Evolutionary conservation across 306 rosid species (phyloP).

Genomic region (Glycine soja): DNA sequence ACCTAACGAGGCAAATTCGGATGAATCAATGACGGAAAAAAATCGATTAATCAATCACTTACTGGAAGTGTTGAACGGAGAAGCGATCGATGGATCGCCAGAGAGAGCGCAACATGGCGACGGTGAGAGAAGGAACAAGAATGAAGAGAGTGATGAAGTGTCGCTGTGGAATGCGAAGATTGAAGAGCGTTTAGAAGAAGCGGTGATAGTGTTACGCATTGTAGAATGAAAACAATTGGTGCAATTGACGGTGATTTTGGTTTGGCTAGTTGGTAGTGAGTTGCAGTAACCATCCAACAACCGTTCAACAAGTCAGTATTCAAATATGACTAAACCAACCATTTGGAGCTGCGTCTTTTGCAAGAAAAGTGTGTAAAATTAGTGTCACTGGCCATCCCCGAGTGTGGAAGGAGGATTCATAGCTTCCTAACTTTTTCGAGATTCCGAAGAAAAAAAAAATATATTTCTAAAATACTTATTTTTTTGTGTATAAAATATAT

Average conservation of each 20-base stretch:
- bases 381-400: background rate
- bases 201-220: slow-evolving; percentile 44
- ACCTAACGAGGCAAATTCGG: too few species aligned
- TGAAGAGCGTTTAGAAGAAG: slow-evolving; percentile 26
- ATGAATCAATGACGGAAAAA: background rate
- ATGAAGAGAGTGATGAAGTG: background rate
- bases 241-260: background rate
- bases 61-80: slow-evolving; percentile 79
- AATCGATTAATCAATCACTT: slow-evolving; percentile 13
- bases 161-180: slow-evolving; percentile 2
- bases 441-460: too few species aligned
- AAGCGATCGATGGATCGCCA: slow-evolving; percentile 90
- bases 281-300: slow-evolving; percentile 50
- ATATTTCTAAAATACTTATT: too few species aligned
- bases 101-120: slow-evolving; percentile 72
- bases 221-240: slow-evolving; percentile 37
- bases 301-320: slow-evolving; percentile 56
- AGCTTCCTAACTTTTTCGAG: background rate
- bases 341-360: background rate
- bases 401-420: background rate
- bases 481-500: too few species aligned
- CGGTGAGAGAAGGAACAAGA: slow-evolving; percentile 3
- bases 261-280: slow-evolving; percentile 57
- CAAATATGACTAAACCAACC: background rate
- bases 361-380: background rate